A percentile compares a stretch with the other conserved stretches of the same genome.
phyloP scores from a whole-genome alignment of 805 yeast species.

The Hanseniaspora jakobsenii region DNA sequence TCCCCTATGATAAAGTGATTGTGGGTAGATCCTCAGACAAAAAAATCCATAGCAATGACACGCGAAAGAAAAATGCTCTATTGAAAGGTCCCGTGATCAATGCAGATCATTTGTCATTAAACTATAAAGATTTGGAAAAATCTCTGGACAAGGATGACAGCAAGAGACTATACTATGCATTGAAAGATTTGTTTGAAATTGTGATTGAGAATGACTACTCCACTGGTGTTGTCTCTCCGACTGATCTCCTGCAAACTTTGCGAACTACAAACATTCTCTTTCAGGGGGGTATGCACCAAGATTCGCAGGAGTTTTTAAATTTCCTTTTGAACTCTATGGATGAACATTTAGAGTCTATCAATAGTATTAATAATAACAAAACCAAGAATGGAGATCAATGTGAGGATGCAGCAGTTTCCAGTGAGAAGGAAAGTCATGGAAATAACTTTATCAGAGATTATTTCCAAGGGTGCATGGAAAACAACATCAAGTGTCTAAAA shows the following conservation, averaged over 20 bases:
- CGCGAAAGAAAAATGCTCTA: conserved; percentile 65
- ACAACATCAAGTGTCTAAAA: conserved; percentile 78
- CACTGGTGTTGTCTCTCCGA: conserved; percentile 79
- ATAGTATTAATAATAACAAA: too few relatives aligned
- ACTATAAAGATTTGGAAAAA: conserved; percentile 1
- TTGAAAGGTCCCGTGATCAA: conserved; percentile 74
- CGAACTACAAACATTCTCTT: conserved; percentile 77
- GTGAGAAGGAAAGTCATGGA: conserved; percentile 20
- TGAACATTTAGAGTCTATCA: conserved; percentile 31
- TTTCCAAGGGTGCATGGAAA: conserved; percentile 75
- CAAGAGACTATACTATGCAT: conserved; percentile 41
- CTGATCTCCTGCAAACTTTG: conserved; percentile 56
- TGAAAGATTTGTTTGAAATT: conserved; percentile 77
- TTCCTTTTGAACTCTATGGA: conserved; percentile 69
- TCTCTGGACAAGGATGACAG: conserved; percentile 11
- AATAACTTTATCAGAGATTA: conserved; percentile 50
- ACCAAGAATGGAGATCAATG: too few relatives aligned
- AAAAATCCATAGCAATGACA: conserved; percentile 43
- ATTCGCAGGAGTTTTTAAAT: conserved; percentile 93
- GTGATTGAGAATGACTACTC: conserved; percentile 58
- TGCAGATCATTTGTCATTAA: conserved; percentile 45
- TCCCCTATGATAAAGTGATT: conserved; percentile 34
- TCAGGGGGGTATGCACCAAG: conserved; percentile 90
- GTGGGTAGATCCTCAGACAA: conserved; percentile 37
- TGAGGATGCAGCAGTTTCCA: too few relatives aligned